phyloP scores from a whole-genome alignment of 129 eudicot species.

The Pseudognaphalium luteoalbum region DNA sequence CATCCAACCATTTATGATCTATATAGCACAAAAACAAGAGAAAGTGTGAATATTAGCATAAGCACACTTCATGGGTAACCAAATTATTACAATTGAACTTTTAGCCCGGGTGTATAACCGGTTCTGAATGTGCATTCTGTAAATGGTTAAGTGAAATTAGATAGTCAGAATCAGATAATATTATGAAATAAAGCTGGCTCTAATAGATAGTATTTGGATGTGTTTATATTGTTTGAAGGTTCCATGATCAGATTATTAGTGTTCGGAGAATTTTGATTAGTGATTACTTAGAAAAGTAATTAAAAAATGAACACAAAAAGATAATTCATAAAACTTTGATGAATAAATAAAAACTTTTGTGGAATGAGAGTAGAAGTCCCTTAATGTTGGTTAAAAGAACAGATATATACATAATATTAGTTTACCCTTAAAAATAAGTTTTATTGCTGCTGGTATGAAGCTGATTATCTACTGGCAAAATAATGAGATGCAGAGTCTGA shows the following conservation, averaged over 20 bases:
- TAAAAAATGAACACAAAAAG: background rate
- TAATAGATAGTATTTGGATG: no score
- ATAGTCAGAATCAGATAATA: background rate
- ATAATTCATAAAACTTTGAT: no score
- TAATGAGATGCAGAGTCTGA: background rate
- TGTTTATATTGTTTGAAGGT: no score
- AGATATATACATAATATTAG: background rate
- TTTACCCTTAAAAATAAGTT: background rate
- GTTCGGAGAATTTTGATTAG: no score
- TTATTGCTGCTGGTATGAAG: background rate
- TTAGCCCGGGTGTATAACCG: background rate
- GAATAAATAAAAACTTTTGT: no score
- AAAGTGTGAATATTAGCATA: slow-evolving; percentile 12
- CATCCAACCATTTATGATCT: slow-evolving; percentile 99
- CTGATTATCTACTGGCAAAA: background rate
- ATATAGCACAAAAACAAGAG: slow-evolving; percentile 24
- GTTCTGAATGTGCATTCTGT: no score
- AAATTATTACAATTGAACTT: background rate
- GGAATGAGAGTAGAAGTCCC: background rate
- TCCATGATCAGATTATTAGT: no score
- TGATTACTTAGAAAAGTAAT: no score
- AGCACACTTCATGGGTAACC: background rate
- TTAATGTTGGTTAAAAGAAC: background rate
- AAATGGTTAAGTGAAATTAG: background rate
- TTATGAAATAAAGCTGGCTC: no score